These are phyloP conservation scores for Pseudocercospora eumusae DNA, from an alignment of 2,329 filamentous ascomycete genomes.

Conservation along the genomic window DNA sequence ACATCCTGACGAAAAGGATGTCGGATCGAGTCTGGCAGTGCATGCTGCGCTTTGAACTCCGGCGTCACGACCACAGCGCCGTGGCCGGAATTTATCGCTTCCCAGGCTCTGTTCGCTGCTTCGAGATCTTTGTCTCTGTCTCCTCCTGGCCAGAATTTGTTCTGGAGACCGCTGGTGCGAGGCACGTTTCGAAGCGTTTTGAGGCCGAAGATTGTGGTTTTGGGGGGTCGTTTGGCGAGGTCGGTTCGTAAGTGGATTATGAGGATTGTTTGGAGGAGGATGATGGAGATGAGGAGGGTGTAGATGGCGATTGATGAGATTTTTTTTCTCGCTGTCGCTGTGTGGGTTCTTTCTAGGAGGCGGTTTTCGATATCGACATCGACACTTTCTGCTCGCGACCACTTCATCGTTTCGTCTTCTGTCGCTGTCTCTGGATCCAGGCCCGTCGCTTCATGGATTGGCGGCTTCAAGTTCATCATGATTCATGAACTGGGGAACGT, in stretches of 20 bases:
- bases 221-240: slow-evolving; percentile 3
- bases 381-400: neutral
- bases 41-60: slow-evolving; percentile 3
- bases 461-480: no score
- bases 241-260: slow-evolving; percentile 4
- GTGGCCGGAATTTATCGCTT: slow-evolving; percentile 12
- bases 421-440: neutral
- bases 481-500: no score
- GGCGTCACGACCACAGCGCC: slow-evolving; percentile 12
- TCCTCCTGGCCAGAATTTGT: slow-evolving; percentile 14
- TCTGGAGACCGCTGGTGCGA: slow-evolving; percentile 4
- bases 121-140: slow-evolving; percentile 5
- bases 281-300: slow-evolving; percentile 10
- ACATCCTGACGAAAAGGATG: slow-evolving; percentile 7
- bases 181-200: neutral
- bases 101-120: slow-evolving; percentile 12
- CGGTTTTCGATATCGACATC: neutral
- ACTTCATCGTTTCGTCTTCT: neutral
- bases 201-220: slow-evolving; percentile 6
- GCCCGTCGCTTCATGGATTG: neutral
- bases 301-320: neutral
- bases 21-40: slow-evolving; percentile 14
- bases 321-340: neutral
- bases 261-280: slow-evolving; percentile 5
- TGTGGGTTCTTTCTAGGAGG: neutral